phyloP scores from a whole-genome alignment of 495 filamentous ascomycete genomes.

The Achaetomiella virescens region DNA sequence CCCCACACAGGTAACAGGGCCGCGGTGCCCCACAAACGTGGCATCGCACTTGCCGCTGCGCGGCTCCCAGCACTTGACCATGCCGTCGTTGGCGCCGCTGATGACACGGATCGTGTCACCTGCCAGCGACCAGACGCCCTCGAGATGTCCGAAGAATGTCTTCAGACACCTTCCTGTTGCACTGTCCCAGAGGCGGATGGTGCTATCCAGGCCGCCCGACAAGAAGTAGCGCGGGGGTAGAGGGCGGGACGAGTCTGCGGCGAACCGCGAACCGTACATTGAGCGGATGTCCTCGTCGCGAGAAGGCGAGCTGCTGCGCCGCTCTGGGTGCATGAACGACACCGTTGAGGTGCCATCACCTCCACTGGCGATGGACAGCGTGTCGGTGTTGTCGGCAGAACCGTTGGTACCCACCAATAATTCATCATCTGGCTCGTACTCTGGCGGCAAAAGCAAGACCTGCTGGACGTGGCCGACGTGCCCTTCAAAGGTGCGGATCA shows the following conservation, averaged over 20 bases:
- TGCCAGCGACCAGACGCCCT: slow-evolving; percentile 91
- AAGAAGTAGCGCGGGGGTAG: slow-evolving; percentile 83
- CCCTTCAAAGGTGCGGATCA: slow-evolving; percentile 78
- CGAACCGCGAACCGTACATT: slow-evolving; percentile 53
- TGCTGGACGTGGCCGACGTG: slow-evolving; percentile 95
- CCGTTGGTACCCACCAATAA: slow-evolving; percentile 34
- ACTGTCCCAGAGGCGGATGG: slow-evolving; percentile 90
- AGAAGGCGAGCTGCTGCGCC: slow-evolving; percentile 17
- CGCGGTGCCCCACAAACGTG: slow-evolving; percentile 82
- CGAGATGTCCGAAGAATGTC: slow-evolving; percentile 93
- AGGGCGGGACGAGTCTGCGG: slow-evolving; percentile 50
- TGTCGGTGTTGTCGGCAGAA: slow-evolving; percentile 54
- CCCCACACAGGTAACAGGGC: slow-evolving; percentile 64
- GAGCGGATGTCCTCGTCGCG: slow-evolving; percentile 40
- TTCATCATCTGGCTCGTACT: slow-evolving; percentile 80
- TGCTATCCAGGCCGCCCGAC: slow-evolving; percentile 82
- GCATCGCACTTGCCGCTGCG: slow-evolving; percentile 83
- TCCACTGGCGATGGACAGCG: slow-evolving; percentile 36
- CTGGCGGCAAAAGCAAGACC: slow-evolving; percentile 69
- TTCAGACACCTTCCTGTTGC: slow-evolving; percentile 72
- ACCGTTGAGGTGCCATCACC: slow-evolving; percentile 31
- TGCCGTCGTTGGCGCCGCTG: slow-evolving; percentile 83
- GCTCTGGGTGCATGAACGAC: slow-evolving; percentile 16
- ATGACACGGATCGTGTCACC: slow-evolving; percentile 87
- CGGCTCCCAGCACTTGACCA: slow-evolving; percentile 96